Conservation (phyloP, 2,329 filamentous ascomycete genomes). For the Intubia oerlemansii region DNA sequence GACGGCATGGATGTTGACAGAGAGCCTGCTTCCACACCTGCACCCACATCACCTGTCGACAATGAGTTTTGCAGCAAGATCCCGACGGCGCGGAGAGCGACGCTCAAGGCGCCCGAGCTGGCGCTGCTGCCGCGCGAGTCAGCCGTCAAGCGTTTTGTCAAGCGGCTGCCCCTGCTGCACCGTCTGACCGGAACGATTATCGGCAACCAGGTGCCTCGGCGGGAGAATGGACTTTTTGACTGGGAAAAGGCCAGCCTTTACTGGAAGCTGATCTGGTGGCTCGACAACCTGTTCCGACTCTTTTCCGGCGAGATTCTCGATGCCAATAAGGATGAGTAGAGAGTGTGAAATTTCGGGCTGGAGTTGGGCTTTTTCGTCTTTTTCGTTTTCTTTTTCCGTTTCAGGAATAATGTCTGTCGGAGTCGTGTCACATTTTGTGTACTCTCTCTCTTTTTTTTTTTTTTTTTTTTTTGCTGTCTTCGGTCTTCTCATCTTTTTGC, state of each 20-base stretch:
- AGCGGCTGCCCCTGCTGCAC: constrained; percentile 44
- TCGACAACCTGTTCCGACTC: constrained; percentile 34
- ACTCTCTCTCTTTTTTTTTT: background rate
- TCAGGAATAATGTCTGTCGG: too few relatives aligned
- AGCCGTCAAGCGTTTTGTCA: constrained; percentile 38
- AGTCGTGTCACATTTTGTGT: too few relatives aligned
- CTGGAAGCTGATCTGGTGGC: constrained; percentile 44
- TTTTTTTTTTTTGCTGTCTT: background rate
- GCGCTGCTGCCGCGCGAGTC: constrained; percentile 50
- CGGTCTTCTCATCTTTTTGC: too few relatives aligned
- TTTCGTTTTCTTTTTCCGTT: background rate
- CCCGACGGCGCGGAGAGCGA: constrained; percentile 41
- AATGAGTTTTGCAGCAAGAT: constrained; percentile 37
- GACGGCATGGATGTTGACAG: background rate
- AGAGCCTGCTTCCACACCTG: constrained; percentile 1
- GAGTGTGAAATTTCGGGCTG: too few relatives aligned
- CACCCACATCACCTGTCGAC: constrained; percentile 6
- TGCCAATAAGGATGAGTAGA: constrained; percentile 34
- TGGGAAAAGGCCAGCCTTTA: constrained; percentile 45
- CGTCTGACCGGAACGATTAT: constrained; percentile 58
- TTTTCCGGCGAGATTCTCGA: constrained; percentile 37
- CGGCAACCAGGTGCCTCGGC: constrained; percentile 52
- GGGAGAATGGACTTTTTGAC: constrained; percentile 58
- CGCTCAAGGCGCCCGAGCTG: constrained; percentile 45
- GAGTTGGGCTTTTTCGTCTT: background rate